Percentiles rank a stretch among this genome's conserved stretches.
Evolutionary conservation across 305 asterid genomes (phyloP).

Genomic region (Solanum hybrid): DNA sequence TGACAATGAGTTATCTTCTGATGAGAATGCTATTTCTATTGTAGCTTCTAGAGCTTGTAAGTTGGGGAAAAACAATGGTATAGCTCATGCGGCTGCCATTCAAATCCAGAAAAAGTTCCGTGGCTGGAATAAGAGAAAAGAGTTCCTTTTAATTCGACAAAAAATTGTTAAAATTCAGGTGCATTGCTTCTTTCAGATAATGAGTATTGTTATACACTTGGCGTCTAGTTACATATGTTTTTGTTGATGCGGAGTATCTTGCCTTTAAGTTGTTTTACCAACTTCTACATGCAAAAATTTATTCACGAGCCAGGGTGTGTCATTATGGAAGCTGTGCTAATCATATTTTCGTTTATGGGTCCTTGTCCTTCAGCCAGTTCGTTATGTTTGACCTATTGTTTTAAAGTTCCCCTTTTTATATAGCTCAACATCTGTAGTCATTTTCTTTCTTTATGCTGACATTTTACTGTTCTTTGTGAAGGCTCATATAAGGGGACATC

Average conservation of each 20-base stretch:
- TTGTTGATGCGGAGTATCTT: neutral
- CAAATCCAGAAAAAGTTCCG: constrained; percentile 87
- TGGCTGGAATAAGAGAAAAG: constrained; percentile 86
- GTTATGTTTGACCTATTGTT: neutral
- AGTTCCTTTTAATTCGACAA: constrained; percentile 59
- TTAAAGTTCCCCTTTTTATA: neutral
- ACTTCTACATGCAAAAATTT: neutral
- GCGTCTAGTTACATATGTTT: neutral
- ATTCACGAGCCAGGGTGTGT: neutral
- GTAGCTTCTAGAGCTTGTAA: constrained; percentile 46
- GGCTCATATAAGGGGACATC: constrained; percentile 99
- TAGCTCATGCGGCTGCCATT: constrained; percentile 64
- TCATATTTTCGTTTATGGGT: neutral
- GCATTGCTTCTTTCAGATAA: constrained; percentile 14
- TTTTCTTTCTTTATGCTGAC: constrained; percentile 9
- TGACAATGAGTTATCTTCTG: constrained; percentile 31
- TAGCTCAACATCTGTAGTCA: neutral
- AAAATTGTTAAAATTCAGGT: constrained; percentile 95
- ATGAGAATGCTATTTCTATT: constrained; percentile 53
- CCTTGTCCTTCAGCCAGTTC: neutral
- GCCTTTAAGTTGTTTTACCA: neutral
- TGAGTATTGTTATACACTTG: neutral
- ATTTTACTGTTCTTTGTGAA: constrained; percentile 19
- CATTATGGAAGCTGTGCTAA: neutral
- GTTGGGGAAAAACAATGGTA: constrained; percentile 35